These are phyloP conservation scores for Zygosaccharomyces sapae DNA, from an alignment of 1,139 yeast species.

Conservation along the genomic window DNA sequence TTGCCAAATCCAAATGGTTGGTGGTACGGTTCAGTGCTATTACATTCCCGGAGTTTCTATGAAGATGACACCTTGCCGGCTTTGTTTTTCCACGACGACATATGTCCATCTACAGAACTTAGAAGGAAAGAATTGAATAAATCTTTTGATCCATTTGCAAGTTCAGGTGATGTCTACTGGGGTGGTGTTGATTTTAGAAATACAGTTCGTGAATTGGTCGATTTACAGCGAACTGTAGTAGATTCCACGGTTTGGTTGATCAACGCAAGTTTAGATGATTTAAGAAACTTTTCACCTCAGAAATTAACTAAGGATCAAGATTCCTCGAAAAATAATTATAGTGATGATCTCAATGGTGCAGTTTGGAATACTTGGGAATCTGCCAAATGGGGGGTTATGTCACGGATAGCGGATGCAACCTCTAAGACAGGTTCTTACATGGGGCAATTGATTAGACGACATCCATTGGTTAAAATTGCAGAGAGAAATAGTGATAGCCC, in stretches of 20 bases:
- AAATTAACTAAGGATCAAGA: slow-evolving; percentile 29
- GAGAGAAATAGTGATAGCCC: slow-evolving; percentile 30
- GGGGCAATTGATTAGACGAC: slow-evolving; percentile 24
- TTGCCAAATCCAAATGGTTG: slow-evolving; percentile 73
- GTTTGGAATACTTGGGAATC: slow-evolving; percentile 46
- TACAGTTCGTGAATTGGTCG: slow-evolving; percentile 50
- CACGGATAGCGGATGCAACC: slow-evolving; percentile 78
- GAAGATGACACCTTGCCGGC: slow-evolving; percentile 73
- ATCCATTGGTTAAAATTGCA: slow-evolving; percentile 31
- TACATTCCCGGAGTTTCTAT: slow-evolving; percentile 52
- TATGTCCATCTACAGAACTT: slow-evolving; percentile 65
- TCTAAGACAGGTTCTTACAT: slow-evolving; percentile 47
- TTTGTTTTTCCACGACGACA: slow-evolving; percentile 87
- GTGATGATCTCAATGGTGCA: slow-evolving; percentile 8
- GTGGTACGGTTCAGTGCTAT: slow-evolving; percentile 85
- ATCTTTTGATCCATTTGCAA: slow-evolving; percentile 71
- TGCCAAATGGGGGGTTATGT: slow-evolving; percentile 83
- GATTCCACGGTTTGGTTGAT: slow-evolving; percentile 71
- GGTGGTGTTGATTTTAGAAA: slow-evolving; percentile 80
- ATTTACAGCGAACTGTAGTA: slow-evolving; percentile 61
- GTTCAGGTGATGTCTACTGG: slow-evolving; percentile 64
- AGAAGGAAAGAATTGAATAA: slow-evolving; percentile 53
- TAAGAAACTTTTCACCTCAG: slow-evolving; percentile 66
- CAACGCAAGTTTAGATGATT: slow-evolving; percentile 76
- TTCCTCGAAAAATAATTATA: slow-evolving; percentile 26